A percentile compares a stretch with the other conserved stretches of the same genome.
phyloP scores from a whole-genome alignment of 1,284 basidiomycete genomes.

The Ceratobasidium sp. region DNA sequence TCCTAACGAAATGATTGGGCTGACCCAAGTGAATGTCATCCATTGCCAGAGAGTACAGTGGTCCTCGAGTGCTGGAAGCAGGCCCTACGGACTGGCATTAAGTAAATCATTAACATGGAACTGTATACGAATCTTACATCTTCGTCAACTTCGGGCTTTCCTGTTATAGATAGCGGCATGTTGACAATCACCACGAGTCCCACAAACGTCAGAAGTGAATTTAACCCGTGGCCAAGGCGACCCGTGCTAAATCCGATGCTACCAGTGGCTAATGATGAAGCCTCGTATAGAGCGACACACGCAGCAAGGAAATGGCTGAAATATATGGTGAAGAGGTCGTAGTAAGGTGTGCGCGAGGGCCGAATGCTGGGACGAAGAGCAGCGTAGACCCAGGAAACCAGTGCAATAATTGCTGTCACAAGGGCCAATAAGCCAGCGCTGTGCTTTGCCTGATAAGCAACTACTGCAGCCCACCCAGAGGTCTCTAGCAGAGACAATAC shows the following conservation, averaged over 20 bases:
- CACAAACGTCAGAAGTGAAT: conserved; percentile 11
- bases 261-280: neutral
- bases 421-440: conserved; percentile 10
- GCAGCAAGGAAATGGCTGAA: conserved; percentile 25
- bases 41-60: conserved; percentile 39
- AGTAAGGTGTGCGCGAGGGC: conserved; percentile 37
- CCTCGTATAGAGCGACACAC: conserved; percentile 26
- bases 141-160: conserved; percentile 23
- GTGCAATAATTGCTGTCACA: neutral
- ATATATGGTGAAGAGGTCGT: conserved; percentile 34
- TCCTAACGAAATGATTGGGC: conserved; percentile 39
- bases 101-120: neutral
- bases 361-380: conserved; percentile 28
- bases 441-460: conserved; percentile 12
- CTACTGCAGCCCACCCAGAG: conserved; percentile 10
- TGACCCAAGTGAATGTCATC: conserved; percentile 42
- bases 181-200: conserved; percentile 25
- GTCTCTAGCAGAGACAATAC: conserved; percentile 10
- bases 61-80: conserved; percentile 38
- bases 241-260: neutral
- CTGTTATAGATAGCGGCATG: conserved; percentile 31
- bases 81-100: conserved; percentile 14
- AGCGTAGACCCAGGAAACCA: conserved; percentile 39
- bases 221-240: conserved; percentile 16
- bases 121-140: conserved; percentile 12